A percentile compares a stretch with the other conserved stretches of the same genome.
Evolutionary conservation across 176 grass and related monocot genomes (phyloP).

Genomic region (Oropetium thomaeum): DNA sequence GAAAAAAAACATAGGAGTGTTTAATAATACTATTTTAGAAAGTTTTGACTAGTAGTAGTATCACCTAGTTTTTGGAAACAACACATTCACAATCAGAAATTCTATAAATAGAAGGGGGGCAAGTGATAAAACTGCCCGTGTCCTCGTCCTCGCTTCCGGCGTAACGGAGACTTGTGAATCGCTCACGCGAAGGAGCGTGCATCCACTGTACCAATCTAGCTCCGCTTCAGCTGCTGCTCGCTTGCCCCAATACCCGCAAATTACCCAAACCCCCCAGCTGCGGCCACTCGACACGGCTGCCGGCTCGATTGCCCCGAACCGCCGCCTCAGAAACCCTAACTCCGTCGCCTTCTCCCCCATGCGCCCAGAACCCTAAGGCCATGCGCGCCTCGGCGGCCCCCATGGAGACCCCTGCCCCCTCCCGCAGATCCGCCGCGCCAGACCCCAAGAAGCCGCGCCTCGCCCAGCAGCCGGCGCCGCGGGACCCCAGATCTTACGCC

Average conservation of each 20-base stretch:
- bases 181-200: neutral
- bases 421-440: conserved; percentile 71
- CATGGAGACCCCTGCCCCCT: conserved; percentile 31
- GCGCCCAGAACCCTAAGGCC: conserved; percentile 33
- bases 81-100: neutral
- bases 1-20: no score
- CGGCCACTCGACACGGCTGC: neutral
- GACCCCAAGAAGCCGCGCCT: conserved; percentile 82
- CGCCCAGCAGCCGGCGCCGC: conserved; percentile 16
- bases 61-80: no score
- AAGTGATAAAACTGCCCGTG: conserved; percentile 4
- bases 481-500: conserved; percentile 56
- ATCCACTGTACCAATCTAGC: neutral
- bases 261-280: neutral
- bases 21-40: no score
- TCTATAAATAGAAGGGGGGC: neutral
- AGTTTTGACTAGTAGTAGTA: no score
- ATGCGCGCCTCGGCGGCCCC: conserved; percentile 33
- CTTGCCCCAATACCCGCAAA: neutral
- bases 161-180: neutral
- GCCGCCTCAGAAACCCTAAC: conserved; percentile 34
- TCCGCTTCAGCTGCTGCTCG: neutral
- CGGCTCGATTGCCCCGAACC: neutral
- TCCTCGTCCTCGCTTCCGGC: conserved; percentile 4
- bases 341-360: neutral